phyloP scores from a whole-genome alignment of 176 grass and related monocot genomes.

The Tuctoria greenei region DNA sequence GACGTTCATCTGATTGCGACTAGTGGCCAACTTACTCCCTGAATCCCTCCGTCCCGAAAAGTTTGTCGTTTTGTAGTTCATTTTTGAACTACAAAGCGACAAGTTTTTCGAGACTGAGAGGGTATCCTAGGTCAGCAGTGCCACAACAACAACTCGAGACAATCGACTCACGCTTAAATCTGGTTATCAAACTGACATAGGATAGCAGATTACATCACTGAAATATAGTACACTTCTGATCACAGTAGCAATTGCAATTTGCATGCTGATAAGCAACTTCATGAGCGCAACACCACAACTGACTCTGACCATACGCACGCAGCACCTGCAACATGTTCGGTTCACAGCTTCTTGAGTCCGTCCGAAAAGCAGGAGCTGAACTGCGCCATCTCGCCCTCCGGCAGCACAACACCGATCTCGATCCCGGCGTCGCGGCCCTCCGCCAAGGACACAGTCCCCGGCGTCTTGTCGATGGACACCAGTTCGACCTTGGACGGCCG shows the following conservation, averaged over 20 bases:
- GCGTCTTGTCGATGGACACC: conserved; percentile 86
- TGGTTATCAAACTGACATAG: not conserved
- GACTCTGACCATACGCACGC: too few species aligned
- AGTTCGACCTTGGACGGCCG: conserved; percentile 78
- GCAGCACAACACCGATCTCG: conserved; percentile 84
- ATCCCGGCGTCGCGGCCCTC: conserved; percentile 68
- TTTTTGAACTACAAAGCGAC: too few species aligned
- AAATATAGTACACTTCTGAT: conserved; percentile 26
- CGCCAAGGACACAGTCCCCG: conserved; percentile 79
- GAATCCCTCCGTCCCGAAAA: too few species aligned
- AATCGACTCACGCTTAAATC: not conserved
- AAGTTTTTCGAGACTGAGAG: too few species aligned
- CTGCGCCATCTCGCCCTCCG: conserved; percentile 58
- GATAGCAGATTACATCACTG: not conserved
- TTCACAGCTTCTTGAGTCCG: conserved; percentile 40
- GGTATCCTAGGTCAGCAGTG: too few species aligned
- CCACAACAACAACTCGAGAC: not conserved
- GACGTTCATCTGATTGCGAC: not conserved
- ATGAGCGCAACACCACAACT: not conserved
- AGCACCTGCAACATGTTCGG: not conserved
- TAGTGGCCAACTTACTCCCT: too few species aligned
- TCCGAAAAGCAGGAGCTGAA: conserved; percentile 55
- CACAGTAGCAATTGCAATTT: not conserved
- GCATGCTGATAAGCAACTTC: not conserved
- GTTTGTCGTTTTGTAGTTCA: too few species aligned